Percentiles rank a stretch among this genome's conserved stretches.
Conservation (phyloP, 371 early-diverging fungal genomes). For the Mortierella sp. region DNA sequence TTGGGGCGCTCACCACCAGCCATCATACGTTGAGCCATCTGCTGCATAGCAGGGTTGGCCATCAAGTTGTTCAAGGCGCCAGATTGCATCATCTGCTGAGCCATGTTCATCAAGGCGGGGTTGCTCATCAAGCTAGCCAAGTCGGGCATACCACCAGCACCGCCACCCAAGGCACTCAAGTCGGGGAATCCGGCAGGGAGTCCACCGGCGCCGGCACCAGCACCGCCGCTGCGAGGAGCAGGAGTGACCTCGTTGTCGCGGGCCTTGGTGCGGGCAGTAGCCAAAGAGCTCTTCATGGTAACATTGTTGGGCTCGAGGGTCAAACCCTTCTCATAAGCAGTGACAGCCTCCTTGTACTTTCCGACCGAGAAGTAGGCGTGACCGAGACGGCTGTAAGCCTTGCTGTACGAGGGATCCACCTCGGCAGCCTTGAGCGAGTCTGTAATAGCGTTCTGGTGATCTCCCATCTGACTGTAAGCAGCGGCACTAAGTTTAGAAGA, state of each 20-base stretch:
- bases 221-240: constrained; percentile 53
- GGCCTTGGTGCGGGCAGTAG: constrained; percentile 71
- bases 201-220: constrained; percentile 47
- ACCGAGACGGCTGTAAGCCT: constrained; percentile 95
- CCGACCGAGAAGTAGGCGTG: constrained; percentile 92
- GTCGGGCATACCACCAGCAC: constrained; percentile 78
- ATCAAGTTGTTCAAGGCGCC: constrained; percentile 88
- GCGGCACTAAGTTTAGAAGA: constrained; percentile 80
- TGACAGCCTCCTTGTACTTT: constrained; percentile 86
- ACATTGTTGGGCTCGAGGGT: constrained; percentile 91
- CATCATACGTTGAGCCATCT: constrained; percentile 91
- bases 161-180: constrained; percentile 63
- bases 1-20: constrained; percentile 65
- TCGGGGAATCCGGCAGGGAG: constrained; percentile 54
- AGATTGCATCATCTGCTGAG: constrained; percentile 93
- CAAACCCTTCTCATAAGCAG: constrained; percentile 94
- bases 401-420: constrained; percentile 90
- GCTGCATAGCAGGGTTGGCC: constrained; percentile 90
- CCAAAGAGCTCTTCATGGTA: constrained; percentile 74
- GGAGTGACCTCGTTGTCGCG: constrained; percentile 58
- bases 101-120: constrained; percentile 95
- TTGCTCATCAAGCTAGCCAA: constrained; percentile 85
- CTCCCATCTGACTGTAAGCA: constrained; percentile 90
- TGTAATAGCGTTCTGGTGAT: constrained; percentile 88
- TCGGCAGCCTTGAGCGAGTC: constrained; percentile 90